Percentiles rank a stretch among this genome's conserved stretches.
phyloP scores from a whole-genome alignment of 2,329 filamentous ascomycete species.

The Bipolaris sorokiniana region DNA sequence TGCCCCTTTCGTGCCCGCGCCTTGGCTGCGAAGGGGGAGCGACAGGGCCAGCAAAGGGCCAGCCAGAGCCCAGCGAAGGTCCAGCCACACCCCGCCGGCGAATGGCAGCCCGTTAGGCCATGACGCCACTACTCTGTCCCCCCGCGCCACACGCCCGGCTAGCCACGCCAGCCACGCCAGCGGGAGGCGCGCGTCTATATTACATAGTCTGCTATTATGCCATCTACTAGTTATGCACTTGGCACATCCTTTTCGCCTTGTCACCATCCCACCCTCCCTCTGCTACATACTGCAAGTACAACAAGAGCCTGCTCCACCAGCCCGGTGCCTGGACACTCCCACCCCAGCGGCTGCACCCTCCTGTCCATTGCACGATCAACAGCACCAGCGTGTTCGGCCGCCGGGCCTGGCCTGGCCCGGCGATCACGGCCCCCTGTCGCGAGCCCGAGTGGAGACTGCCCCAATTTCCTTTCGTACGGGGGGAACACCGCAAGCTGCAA shows the following conservation, averaged over 20 bases:
- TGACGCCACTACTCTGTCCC: not conserved
- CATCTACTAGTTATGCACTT: no score
- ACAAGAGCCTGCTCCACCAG: not conserved
- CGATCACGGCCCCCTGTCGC: conserved; percentile 3
- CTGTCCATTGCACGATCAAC: conserved; percentile 5
- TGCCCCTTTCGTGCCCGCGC: conserved; percentile 31
- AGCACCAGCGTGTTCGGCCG: conserved; percentile 6
- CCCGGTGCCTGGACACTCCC: not conserved
- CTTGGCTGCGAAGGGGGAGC: conserved; percentile 25
- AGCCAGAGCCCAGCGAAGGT: conserved; percentile 26
- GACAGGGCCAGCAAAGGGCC: conserved; percentile 8
- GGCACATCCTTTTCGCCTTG: no score
- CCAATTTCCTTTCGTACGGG: conserved; percentile 8
- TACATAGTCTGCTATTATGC: no score
- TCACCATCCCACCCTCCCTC: no score
- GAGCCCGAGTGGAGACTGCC: conserved; percentile 7
- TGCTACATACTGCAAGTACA: not conserved
- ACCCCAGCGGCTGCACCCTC: not conserved
- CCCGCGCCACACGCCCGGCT: not conserved
- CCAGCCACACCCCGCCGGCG: not conserved
- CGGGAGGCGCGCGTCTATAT: not conserved
- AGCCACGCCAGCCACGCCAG: not conserved
- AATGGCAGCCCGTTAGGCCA: conserved; percentile 9
- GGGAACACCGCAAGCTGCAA: not conserved
- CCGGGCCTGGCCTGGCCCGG: conserved; percentile 13